Evolutionary conservation across 2,329 filamentous ascomycete species (phyloP).

Genomic region (Cladophialophora carrionii): DNA sequence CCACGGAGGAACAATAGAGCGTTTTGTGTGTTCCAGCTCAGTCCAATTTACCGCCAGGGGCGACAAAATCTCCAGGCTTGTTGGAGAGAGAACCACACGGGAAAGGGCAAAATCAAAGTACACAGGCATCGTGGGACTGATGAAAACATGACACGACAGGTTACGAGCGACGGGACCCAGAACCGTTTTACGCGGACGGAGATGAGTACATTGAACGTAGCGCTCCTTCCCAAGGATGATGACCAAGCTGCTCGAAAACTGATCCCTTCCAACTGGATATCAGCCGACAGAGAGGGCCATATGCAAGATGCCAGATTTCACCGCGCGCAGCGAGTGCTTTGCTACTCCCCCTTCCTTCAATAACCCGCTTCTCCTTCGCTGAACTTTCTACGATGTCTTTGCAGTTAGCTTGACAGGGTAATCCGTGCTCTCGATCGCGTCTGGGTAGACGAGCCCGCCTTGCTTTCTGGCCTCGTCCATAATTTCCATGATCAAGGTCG

Average conservation of each 20-base stretch:
- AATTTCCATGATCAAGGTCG: conserved; percentile 79
- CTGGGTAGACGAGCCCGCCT: conserved; percentile 65
- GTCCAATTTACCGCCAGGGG: not conserved
- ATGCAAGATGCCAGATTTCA: not conserved
- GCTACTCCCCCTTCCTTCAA: not conserved
- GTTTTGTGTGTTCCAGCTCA: not conserved
- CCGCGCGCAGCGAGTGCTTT: not conserved
- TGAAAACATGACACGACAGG: not conserved
- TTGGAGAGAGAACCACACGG: not conserved
- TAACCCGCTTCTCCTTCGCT: not conserved
- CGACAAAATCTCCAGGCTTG: not conserved
- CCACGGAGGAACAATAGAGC: not conserved
- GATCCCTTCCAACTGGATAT: not conserved
- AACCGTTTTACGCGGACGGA: not conserved
- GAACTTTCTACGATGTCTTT: conserved; percentile 6
- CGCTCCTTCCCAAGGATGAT: not conserved
- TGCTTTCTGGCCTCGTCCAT: conserved; percentile 73
- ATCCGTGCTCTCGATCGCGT: conserved; percentile 65
- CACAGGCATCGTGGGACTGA: not conserved
- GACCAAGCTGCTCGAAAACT: not conserved
- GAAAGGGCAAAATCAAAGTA: not conserved
- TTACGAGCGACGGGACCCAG: not conserved
- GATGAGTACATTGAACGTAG: not conserved
- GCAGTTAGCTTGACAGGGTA: conserved; percentile 50
- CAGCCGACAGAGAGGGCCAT: not conserved